Conservation (phyloP, 805 yeast genomes). For the Yarrowia keelungensis region DNA sequence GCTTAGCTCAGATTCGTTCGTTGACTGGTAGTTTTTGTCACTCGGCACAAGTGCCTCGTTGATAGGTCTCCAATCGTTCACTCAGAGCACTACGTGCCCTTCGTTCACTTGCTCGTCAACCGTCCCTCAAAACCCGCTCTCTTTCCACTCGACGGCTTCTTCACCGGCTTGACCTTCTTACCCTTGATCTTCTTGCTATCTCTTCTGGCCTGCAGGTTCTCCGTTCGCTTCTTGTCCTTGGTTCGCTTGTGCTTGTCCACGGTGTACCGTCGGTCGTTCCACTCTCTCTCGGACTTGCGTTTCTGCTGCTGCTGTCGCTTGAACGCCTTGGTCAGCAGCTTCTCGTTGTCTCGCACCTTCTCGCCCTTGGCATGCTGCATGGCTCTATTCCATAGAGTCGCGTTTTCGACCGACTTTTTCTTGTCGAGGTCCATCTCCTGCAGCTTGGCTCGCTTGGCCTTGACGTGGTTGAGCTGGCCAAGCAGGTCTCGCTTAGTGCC, state of each 20-base stretch:
- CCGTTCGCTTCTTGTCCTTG: conserved; percentile 87
- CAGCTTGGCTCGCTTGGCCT: conserved; percentile 71
- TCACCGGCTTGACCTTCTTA: conserved; percentile 67
- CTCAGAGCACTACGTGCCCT: neutral
- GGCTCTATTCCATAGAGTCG: conserved; percentile 84
- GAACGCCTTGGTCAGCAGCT: conserved; percentile 80
- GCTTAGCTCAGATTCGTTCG: no score
- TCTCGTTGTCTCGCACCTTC: conserved; percentile 89
- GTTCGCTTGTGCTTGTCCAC: conserved; percentile 78
- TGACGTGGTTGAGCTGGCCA: conserved; percentile 79
- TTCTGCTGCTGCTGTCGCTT: conserved; percentile 84
- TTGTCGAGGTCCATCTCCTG: conserved; percentile 68
- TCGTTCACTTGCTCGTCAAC: conserved; percentile 7
- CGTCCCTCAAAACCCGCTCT: conserved; percentile 94
- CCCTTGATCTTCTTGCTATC: conserved; percentile 84
- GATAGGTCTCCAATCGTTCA: neutral
- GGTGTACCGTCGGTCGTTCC: conserved; percentile 86
- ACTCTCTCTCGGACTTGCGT: conserved; percentile 84
- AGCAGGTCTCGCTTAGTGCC: conserved; percentile 84
- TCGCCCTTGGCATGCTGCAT: conserved; percentile 86
- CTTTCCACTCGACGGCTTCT: conserved; percentile 56
- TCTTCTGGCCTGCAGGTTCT: conserved; percentile 81
- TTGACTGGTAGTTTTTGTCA: no score
- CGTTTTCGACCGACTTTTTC: conserved; percentile 63
- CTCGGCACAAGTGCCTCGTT: no score